A percentile compares a stretch with the other conserved stretches of the same genome.
Conservation (phyloP, 768 basidiomycete genomes). For the Rhodotorula sphaerocarpa region DNA sequence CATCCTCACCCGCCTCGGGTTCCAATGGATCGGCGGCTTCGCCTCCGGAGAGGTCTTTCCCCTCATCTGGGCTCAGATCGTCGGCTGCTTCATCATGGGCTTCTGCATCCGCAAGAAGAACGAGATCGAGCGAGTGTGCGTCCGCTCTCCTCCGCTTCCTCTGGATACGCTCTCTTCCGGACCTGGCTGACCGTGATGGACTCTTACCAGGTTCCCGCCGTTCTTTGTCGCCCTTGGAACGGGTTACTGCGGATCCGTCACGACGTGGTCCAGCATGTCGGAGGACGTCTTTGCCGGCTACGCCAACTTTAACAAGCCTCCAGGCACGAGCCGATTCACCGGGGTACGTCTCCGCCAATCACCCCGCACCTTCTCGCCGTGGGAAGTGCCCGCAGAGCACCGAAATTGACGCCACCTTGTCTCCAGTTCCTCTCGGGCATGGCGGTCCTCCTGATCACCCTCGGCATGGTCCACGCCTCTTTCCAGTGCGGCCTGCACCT, state of each 20-base stretch:
- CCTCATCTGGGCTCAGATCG: constrained; percentile 72
- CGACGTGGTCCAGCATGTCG: constrained; percentile 96
- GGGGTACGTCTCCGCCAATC: constrained; percentile 51
- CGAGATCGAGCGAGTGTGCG: constrained; percentile 67
- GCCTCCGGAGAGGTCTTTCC: constrained; percentile 66
- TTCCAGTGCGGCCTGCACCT: constrained; percentile 65
- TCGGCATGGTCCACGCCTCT: constrained; percentile 66
- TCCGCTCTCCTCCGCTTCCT: constrained; percentile 28
- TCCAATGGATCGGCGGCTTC: constrained; percentile 65
- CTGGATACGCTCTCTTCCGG: no score
- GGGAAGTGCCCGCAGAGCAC: not conserved
- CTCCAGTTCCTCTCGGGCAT: constrained; percentile 76
- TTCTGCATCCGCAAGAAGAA: constrained; percentile 61
- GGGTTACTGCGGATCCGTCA: constrained; percentile 93
- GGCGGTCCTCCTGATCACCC: constrained; percentile 68
- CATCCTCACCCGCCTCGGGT: constrained; percentile 69
- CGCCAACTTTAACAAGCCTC: constrained; percentile 56
- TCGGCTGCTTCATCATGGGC: constrained; percentile 91
- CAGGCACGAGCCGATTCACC: constrained; percentile 56
- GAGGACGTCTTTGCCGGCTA: constrained; percentile 77
- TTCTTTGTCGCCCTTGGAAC: constrained; percentile 81
- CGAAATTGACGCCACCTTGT: not conserved
- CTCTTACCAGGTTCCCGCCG: constrained; percentile 66
- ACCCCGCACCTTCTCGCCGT: not conserved
- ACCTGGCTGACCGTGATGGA: not conserved